Conservation (phyloP, 2,329 filamentous ascomycete species). For the Dissoconium aciculare region DNA sequence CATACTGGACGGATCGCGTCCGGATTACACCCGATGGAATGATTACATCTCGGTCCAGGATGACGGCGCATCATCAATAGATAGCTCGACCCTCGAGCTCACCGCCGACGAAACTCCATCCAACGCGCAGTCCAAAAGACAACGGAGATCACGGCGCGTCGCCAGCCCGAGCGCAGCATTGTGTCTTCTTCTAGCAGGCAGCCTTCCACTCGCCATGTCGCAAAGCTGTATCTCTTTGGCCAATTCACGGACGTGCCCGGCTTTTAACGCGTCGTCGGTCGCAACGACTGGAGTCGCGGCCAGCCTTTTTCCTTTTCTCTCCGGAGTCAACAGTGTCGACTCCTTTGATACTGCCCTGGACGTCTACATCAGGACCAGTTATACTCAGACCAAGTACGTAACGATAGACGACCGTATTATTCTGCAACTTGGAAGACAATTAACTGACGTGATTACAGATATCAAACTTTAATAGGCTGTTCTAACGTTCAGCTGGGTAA, state of each 20-base stretch:
- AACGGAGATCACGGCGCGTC: conserved; percentile 3
- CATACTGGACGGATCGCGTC: no score
- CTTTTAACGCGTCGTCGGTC: conserved; percentile 57
- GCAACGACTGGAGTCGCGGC: conserved; percentile 46
- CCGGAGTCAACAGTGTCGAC: conserved; percentile 57
- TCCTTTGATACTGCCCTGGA: conserved; percentile 65
- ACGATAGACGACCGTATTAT: background rate
- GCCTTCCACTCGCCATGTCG: conserved; percentile 18
- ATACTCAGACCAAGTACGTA: conserved; percentile 62
- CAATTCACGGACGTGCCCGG: conserved; percentile 54
- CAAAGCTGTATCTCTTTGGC: conserved; percentile 51
- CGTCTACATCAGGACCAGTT: conserved; percentile 58
- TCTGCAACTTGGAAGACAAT: no score
- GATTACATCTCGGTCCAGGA: no score
- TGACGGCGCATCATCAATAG: no score
- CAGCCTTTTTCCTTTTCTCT: conserved; percentile 62
- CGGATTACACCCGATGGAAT: no score
- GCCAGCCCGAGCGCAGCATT: conserved; percentile 3
- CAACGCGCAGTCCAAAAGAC: no score
- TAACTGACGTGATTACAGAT: conserved; percentile 43
- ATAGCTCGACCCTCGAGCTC: conserved; percentile 2
- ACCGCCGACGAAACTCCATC: no score
- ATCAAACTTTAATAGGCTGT: conserved; percentile 68
- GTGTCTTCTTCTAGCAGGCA: conserved; percentile 15
- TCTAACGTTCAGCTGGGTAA: conserved; percentile 60